A percentile compares a stretch with the other conserved stretches of the same genome.
Conservation (phyloP, 495 filamentous ascomycete genomes). For the Penicillium atrosanguineum region DNA sequence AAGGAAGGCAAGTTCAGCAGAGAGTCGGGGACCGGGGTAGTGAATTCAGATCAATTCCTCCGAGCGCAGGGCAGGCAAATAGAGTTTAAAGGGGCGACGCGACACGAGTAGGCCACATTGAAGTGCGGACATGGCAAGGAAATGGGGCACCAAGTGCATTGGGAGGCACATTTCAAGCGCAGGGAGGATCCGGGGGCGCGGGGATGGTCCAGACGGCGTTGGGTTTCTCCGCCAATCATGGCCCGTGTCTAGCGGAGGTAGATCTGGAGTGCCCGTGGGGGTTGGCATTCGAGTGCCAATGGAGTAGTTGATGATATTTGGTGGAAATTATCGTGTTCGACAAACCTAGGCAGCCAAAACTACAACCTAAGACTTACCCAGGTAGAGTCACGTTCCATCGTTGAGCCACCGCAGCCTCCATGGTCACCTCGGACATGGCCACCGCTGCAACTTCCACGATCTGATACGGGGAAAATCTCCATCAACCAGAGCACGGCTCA, state of each 20-base stretch:
- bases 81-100: slow-evolving; percentile 7
- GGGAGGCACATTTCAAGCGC: background rate
- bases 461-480: slow-evolving; percentile 29
- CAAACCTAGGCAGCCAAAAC: background rate
- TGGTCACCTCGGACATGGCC: background rate
- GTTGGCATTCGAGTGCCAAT: background rate
- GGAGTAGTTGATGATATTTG: background rate
- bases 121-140: slow-evolving; percentile 9
- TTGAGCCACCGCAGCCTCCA: background rate
- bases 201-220: slow-evolving; percentile 21
- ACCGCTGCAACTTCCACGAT: background rate
- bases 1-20: background rate
- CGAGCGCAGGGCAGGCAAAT: background rate
- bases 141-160: slow-evolving; percentile 1
- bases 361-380: background rate
- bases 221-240: slow-evolving; percentile 43
- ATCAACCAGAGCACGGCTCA: slow-evolving; percentile 5
- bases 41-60: background rate
- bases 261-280: background rate
- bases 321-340: background rate
- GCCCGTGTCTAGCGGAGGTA: background rate
- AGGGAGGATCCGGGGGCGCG: slow-evolving; percentile 19
- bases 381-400: background rate
- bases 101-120: slow-evolving; percentile 1
- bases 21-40: background rate